phyloP scores from a whole-genome alignment of 345 rosid species.

The Lepidium didymum region DNA sequence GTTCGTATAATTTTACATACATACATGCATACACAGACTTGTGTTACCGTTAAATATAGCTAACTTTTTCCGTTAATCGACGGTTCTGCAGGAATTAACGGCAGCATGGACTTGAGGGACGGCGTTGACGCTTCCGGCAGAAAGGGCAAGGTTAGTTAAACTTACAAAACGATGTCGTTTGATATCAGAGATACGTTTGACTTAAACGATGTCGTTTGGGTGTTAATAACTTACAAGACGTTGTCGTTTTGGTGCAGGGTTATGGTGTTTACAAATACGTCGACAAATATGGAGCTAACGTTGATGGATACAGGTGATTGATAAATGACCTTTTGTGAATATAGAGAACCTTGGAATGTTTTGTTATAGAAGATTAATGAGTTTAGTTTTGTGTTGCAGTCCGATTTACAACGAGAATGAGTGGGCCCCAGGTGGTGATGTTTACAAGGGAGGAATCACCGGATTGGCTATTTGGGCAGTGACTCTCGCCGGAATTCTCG shows the following conservation, averaged over 20 bases:
- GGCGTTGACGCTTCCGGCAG: conserved; percentile 90
- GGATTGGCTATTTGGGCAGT: conserved; percentile 96
- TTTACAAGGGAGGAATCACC: conserved; percentile 69
- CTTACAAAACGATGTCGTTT: not conserved
- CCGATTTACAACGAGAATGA: conserved; percentile 62
- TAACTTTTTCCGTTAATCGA: not conserved
- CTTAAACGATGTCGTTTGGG: not conserved
- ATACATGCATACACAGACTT: not conserved
- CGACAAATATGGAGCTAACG: conserved; percentile 97
- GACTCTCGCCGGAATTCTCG: conserved; percentile 66
- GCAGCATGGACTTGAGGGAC: conserved; percentile 75
- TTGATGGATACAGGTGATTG: conserved; percentile 82
- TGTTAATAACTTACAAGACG: too few relatives aligned
- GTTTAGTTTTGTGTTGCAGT: conserved; percentile 32
- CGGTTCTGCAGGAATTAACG: conserved; percentile 39
- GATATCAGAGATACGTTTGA: not conserved
- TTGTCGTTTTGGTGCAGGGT: conserved; percentile 71
- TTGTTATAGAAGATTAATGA: not conserved
- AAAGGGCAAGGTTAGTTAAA: conserved; percentile 48
- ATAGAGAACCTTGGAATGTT: not conserved
- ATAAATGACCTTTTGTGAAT: too few relatives aligned
- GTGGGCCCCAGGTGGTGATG: conserved; percentile 77
- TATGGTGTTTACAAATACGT: conserved; percentile 92
- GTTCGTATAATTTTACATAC: conserved; percentile 21
- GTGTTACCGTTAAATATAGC: not conserved